phyloP scores from a whole-genome alignment of 306 rosid species.

The Citrullus amarus region DNA sequence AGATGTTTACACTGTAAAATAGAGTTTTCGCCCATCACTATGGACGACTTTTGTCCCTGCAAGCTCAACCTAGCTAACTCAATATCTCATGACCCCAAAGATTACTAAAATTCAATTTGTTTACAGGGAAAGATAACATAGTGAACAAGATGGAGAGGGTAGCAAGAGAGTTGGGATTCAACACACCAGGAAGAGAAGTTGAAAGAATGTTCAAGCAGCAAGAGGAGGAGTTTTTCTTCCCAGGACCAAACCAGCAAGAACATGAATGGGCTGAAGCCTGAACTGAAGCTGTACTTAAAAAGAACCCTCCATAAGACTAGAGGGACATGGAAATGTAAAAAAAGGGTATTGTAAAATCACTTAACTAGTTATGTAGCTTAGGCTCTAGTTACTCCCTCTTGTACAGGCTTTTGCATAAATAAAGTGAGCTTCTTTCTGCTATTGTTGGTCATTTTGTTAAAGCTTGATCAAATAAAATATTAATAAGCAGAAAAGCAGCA shows the following conservation, averaged over 20 bases:
- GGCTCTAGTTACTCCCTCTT: background rate
- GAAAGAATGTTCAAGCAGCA: background rate
- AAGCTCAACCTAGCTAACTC: background rate
- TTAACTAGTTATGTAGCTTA: background rate
- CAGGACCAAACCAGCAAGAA: background rate
- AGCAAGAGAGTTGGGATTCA: background rate
- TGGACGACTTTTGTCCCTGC: background rate
- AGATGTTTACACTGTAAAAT: background rate
- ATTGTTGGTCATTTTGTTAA: no score
- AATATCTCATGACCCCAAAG: background rate
- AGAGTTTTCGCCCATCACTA: background rate
- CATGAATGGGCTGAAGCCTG: background rate
- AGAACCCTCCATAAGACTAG: background rate
- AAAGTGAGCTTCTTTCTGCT: background rate
- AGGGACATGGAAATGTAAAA: background rate
- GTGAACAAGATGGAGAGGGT: background rate
- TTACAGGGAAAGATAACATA: background rate
- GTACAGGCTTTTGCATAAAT: background rate
- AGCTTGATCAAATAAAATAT: no score
- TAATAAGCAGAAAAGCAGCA: no score
- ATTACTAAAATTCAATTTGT: background rate
- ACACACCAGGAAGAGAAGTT: background rate
- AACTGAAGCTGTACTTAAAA: background rate
- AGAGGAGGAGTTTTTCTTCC: constrained; percentile 2
- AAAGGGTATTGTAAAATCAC: background rate